Conservation (phyloP, 495 filamentous ascomycete species). For the Staphylotrichum longicolle region DNA sequence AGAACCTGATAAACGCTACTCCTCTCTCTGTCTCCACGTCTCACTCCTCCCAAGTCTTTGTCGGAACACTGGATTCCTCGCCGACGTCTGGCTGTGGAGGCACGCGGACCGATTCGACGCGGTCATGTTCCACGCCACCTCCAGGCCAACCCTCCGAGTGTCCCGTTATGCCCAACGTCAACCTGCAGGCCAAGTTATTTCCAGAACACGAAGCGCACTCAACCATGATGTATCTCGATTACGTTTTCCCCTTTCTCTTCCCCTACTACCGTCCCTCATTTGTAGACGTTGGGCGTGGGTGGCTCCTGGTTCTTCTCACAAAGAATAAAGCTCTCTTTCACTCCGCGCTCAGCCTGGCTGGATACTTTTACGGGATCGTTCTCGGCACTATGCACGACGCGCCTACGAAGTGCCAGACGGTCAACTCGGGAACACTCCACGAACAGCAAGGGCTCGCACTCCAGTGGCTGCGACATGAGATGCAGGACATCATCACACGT, state of each 20-base stretch:
- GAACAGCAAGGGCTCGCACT: slow-evolving; percentile 43
- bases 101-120: slow-evolving; percentile 4
- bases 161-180: not conserved
- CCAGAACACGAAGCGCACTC: slow-evolving; percentile 29
- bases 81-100: not conserved
- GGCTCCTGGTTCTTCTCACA: slow-evolving; percentile 53
- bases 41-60: not conserved
- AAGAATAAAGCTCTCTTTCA: slow-evolving; percentile 50
- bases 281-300: slow-evolving; percentile 48
- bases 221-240: slow-evolving; percentile 53
- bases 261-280: slow-evolving; percentile 53
- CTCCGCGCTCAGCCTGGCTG: slow-evolving; percentile 45
- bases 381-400: slow-evolving; percentile 21
- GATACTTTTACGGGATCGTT: slow-evolving; percentile 49
- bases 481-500: slow-evolving; percentile 40
- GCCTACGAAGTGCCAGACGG: slow-evolving; percentile 28
- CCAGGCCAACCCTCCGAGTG: not conserved
- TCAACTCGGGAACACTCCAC: slow-evolving; percentile 38
- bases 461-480: slow-evolving; percentile 41
- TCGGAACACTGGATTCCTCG: not conserved
- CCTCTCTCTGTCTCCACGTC: not conserved
- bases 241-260: slow-evolving; percentile 53
- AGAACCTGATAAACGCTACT: slow-evolving; percentile 11
- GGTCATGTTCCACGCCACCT: not conserved
- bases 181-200: not conserved